phyloP scores from a whole-genome alignment of 169 alveolate species.

The Cryptosporidium bovis region DNA sequence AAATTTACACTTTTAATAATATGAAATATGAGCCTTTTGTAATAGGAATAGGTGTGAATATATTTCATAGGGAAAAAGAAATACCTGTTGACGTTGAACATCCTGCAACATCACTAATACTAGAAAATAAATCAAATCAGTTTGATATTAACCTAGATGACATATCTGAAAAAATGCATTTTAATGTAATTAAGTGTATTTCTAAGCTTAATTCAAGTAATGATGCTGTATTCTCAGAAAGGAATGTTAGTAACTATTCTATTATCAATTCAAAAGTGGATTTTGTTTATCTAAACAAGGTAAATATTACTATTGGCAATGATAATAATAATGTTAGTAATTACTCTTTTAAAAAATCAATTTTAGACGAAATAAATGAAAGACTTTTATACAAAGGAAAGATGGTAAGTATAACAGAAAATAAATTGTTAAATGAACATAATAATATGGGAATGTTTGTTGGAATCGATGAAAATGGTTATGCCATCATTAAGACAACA shows the following conservation, averaged over 20 bases:
- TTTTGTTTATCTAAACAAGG: neutral
- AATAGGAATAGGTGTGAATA: conserved; percentile 67
- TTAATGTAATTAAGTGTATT: conserved; percentile 38
- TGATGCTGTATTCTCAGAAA: no score
- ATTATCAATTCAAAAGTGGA: no score
- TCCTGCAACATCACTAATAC: conserved; percentile 52
- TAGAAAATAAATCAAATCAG: conserved; percentile 26
- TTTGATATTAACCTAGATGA: neutral
- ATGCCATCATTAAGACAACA: conserved; percentile 25
- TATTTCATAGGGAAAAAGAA: conserved; percentile 34
- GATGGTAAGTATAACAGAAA: neutral
- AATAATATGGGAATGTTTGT: conserved; percentile 31
- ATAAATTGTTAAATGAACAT: conserved; percentile 2
- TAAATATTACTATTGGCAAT: no score
- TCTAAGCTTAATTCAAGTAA: neutral
- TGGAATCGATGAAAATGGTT: conserved; percentile 63
- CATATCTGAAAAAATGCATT: conserved; percentile 46
- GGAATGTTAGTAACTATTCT: no score
- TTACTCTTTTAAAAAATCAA: neutral
- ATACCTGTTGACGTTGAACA: conserved; percentile 38
- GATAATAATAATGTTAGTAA: neutral
- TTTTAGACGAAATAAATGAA: conserved; percentile 16
- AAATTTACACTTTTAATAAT: conserved; percentile 14
- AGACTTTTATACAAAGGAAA: conserved; percentile 41
- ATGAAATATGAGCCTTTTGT: conserved; percentile 54